Percentiles rank a stretch among this genome's conserved stretches.
These are phyloP conservation scores for Phalaenopsis hybrid DNA, from an alignment of 116 monocot species.

Conservation along the genomic window DNA sequence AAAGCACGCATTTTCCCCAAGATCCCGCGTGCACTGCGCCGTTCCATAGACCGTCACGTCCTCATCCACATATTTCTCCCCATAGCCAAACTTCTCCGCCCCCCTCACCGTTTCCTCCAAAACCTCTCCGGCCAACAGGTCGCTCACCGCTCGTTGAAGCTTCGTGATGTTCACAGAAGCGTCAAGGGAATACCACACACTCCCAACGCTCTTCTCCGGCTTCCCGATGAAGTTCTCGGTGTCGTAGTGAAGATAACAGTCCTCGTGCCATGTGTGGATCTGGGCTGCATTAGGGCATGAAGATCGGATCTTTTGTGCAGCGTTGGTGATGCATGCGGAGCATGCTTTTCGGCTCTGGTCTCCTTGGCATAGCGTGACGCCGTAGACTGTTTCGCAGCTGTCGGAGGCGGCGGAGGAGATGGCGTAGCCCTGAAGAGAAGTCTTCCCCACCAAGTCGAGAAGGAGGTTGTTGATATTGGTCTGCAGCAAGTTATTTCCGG, in stretches of 20 bases:
- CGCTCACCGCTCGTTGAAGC: too few species aligned
- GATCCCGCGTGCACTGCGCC: not conserved
- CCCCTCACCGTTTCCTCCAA: not conserved
- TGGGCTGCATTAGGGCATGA: not conserved
- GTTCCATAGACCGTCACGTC: not conserved
- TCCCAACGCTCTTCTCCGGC: too few species aligned
- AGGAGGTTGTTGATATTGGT: not conserved
- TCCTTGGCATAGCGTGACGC: not conserved
- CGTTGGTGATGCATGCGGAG: not conserved
- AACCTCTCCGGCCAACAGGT: too few species aligned
- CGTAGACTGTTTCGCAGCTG: not conserved
- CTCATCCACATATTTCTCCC: not conserved
- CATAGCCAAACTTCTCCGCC: not conserved
- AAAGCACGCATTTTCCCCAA: too few species aligned
- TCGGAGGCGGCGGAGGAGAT: too few species aligned
- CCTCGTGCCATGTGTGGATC: not conserved
- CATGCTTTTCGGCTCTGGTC: not conserved
- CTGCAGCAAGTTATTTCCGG: not conserved
- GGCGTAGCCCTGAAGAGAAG: not conserved
- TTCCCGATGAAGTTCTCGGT: not conserved
- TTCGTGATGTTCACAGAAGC: too few species aligned
- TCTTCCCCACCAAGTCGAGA: not conserved
- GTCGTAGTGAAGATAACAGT: not conserved
- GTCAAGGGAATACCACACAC: too few species aligned
- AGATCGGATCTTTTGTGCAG: not conserved